Conservation (phyloP, 805 yeast genomes). For the Starmerella cellae region DNA sequence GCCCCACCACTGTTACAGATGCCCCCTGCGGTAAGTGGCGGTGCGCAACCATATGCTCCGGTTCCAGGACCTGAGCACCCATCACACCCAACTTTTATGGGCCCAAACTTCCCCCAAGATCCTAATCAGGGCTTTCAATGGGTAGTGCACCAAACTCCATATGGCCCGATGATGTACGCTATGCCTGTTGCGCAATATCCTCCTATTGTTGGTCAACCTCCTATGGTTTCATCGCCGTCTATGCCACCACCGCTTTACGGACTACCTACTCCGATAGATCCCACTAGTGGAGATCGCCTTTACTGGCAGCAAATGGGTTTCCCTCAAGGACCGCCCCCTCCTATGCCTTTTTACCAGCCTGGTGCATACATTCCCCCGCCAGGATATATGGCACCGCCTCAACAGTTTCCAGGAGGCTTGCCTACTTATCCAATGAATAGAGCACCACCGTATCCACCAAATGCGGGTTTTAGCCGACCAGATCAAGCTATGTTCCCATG, state of each 20-base stretch:
- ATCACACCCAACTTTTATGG: neutral
- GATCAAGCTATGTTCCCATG: too few relatives aligned
- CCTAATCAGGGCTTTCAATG: constrained; percentile 4
- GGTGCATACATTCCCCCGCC: neutral
- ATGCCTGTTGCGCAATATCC: constrained; percentile 21
- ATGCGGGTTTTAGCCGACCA: too few relatives aligned
- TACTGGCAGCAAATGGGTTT: too few relatives aligned
- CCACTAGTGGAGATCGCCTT: too few relatives aligned
- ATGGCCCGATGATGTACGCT: constrained; percentile 19
- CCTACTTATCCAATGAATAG: too few relatives aligned
- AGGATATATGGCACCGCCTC: neutral
- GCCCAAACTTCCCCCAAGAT: neutral
- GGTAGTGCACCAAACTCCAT: constrained; percentile 14
- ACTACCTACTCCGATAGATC: too few relatives aligned
- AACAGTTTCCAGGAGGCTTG: too few relatives aligned
- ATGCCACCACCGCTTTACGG: too few relatives aligned
- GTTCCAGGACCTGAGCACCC: neutral
- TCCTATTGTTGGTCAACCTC: constrained; percentile 5
- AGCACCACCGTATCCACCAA: too few relatives aligned
- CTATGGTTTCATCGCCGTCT: neutral
- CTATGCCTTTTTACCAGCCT: neutral
- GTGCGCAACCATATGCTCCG: neutral
- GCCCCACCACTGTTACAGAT: neutral
- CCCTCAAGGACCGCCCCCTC: too few relatives aligned
- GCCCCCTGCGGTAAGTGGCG: neutral